Evolutionary conservation across 179 eudicot species (phyloP).

Genomic region (Nepenthes alata): DNA sequence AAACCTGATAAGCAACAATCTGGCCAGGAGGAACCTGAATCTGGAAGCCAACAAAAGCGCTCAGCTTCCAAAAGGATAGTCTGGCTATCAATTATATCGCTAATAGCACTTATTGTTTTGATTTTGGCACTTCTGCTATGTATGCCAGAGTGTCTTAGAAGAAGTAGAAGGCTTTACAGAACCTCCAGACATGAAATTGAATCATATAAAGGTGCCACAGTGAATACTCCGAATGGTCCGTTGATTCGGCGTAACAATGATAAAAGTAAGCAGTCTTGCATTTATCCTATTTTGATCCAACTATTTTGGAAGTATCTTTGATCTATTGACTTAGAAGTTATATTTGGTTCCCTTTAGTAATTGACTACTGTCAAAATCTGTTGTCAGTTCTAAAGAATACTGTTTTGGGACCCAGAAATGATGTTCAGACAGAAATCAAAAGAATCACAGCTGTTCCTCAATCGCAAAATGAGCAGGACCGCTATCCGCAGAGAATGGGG

Average conservation of each 20-base stretch:
- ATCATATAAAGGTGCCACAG: slow-evolving; percentile 42
- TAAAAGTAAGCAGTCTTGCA: slow-evolving; percentile 25
- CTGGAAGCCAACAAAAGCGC: slow-evolving; percentile 26
- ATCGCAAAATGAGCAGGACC: slow-evolving; percentile 30
- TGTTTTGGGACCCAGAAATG: slow-evolving; percentile 39
- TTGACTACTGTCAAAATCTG: slow-evolving; percentile 7
- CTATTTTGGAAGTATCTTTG: neutral
- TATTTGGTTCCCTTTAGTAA: neutral
- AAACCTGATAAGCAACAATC: slow-evolving; percentile 47
- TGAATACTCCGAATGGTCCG: slow-evolving; percentile 21
- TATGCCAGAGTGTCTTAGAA: slow-evolving; percentile 48
- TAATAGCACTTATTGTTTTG: slow-evolving; percentile 50
- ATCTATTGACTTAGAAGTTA: neutral
- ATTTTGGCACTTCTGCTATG: slow-evolving; percentile 46
- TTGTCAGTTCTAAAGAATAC: slow-evolving; percentile 42
- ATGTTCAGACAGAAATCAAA: slow-evolving; percentile 35
- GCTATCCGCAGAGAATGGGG: slow-evolving; percentile 30
- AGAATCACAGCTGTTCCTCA: slow-evolving; percentile 27
- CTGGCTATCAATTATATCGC: slow-evolving; percentile 57
- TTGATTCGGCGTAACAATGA: slow-evolving; percentile 28
- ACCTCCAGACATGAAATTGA: slow-evolving; percentile 51
- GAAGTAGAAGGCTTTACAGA: slow-evolving; percentile 29
- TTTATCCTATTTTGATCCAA: neutral
- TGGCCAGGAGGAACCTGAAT: slow-evolving; percentile 26
- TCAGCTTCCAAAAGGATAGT: slow-evolving; percentile 43